Evolutionary conservation across 2,329 filamentous ascomycete genomes (phyloP).

Genomic region (Ceratocystiopsis sp.): DNA sequence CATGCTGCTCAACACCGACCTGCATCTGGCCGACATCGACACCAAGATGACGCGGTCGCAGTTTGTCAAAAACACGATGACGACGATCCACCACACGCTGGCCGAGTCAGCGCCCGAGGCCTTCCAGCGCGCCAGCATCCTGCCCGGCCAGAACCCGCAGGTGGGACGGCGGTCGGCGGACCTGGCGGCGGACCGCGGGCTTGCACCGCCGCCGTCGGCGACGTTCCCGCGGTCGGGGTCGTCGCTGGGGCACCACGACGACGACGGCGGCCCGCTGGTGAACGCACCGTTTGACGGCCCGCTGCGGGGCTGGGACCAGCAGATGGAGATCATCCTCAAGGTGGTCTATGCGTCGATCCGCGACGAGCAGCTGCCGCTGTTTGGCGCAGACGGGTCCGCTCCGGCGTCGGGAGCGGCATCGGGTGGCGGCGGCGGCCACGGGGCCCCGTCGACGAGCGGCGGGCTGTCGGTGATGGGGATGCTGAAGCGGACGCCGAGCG

Average conservation of each 20-base stretch:
- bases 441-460: slow-evolving; percentile 27
- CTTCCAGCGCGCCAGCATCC: slow-evolving; percentile 37
- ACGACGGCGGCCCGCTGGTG: slow-evolving; percentile 57
- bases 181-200: slow-evolving; percentile 15
- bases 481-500: slow-evolving; percentile 74
- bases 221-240: slow-evolving; percentile 30
- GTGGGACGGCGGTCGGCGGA: no score
- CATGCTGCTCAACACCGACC: slow-evolving; percentile 85
- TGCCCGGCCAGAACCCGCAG: no score
- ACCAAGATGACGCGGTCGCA: slow-evolving; percentile 90
- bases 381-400: slow-evolving; percentile 39
- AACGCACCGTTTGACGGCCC: slow-evolving; percentile 59
- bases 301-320: slow-evolving; percentile 67
- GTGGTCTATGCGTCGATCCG: slow-evolving; percentile 84
- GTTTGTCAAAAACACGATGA: slow-evolving; percentile 92
- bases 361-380: slow-evolving; percentile 69
- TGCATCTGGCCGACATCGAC: slow-evolving; percentile 89
- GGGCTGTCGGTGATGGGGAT: slow-evolving; percentile 59
- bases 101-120: slow-evolving; percentile 53
- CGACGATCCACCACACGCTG: slow-evolving; percentile 65
- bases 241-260: slow-evolving; percentile 22
- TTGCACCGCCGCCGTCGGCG: not conserved
- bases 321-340: slow-evolving; percentile 81
- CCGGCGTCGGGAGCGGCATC: no score
- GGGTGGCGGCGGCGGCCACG: slow-evolving; percentile 19